Percentiles rank a stretch among this genome's conserved stretches.
Conservation (phyloP, 495 filamentous ascomycete genomes). For the Hypoxylon cercidicola region DNA sequence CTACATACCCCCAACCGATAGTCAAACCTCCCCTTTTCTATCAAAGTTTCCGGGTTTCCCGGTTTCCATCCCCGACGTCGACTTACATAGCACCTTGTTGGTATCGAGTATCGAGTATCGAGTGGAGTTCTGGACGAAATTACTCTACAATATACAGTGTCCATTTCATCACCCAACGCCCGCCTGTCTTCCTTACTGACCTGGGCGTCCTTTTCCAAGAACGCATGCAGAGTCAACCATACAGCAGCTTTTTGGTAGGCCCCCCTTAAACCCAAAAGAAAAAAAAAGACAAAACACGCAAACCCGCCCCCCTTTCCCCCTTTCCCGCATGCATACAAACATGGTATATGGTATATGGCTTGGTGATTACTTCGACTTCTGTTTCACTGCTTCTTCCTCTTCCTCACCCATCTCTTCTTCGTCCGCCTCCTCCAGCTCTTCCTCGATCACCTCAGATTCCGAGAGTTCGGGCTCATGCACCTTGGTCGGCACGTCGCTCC, state of each 20-base stretch:
- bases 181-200: background rate
- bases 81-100: slow-evolving; percentile 17
- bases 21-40: slow-evolving; percentile 3
- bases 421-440: slow-evolving; percentile 51
- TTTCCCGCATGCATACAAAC: slow-evolving; percentile 11
- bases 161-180: slow-evolving; percentile 13
- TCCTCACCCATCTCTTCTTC: slow-evolving; percentile 49
- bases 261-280: slow-evolving; percentile 1
- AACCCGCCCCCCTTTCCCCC: background rate
- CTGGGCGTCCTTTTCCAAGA: slow-evolving; percentile 15
- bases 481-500: slow-evolving; percentile 66
- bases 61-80: slow-evolving; percentile 15
- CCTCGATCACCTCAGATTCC: slow-evolving; percentile 57
- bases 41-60: slow-evolving; percentile 25
- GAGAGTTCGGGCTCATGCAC: slow-evolving; percentile 48
- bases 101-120: slow-evolving; percentile 31
- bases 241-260: slow-evolving; percentile 6
- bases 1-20: slow-evolving; percentile 6
- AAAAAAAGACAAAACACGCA: background rate
- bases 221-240: slow-evolving; percentile 4
- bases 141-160: slow-evolving; percentile 39
- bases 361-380: slow-evolving; percentile 25
- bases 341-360: background rate
- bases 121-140: slow-evolving; percentile 41
- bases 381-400: slow-evolving; percentile 28